Percentiles rank a stretch among this genome's conserved stretches.
Conservation (phyloP, 345 rosid species). For the Citrus medica region DNA sequence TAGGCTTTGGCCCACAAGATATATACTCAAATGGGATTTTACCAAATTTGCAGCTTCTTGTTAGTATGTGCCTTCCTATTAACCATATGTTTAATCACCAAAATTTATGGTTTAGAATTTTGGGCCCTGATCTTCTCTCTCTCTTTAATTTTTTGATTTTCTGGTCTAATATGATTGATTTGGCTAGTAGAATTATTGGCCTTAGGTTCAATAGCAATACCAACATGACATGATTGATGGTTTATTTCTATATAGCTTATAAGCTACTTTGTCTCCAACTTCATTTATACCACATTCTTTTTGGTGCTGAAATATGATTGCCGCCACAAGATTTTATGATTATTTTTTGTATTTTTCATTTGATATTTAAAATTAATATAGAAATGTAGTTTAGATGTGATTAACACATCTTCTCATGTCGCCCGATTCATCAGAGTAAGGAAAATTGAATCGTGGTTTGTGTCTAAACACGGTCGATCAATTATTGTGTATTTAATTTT, state of each 20-base stretch:
- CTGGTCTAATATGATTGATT: neutral
- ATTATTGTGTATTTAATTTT: neutral
- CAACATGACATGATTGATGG: neutral
- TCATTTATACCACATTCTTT: conserved; percentile 4
- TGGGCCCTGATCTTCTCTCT: neutral
- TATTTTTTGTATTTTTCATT: neutral
- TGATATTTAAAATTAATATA: neutral
- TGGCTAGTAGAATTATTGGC: neutral
- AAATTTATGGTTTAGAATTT: conserved; percentile 5
- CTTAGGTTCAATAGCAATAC: neutral
- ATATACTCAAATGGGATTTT: neutral
- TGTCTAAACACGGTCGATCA: neutral
- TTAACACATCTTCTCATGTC: neutral
- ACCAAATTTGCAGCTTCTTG: neutral
- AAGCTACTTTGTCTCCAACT: neutral
- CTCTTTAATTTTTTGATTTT: neutral
- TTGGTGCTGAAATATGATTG: neutral
- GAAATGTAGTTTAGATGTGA: neutral
- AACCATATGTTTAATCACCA: neutral
- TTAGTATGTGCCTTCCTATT: neutral
- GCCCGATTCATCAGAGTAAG: neutral
- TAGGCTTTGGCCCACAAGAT: neutral
- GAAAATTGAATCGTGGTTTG: neutral
- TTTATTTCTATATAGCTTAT: neutral
- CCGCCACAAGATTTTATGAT: neutral